Evolutionary conservation across 768 basidiomycete species (phyloP).

Genomic region (Leucogyrophana mollusca): DNA sequence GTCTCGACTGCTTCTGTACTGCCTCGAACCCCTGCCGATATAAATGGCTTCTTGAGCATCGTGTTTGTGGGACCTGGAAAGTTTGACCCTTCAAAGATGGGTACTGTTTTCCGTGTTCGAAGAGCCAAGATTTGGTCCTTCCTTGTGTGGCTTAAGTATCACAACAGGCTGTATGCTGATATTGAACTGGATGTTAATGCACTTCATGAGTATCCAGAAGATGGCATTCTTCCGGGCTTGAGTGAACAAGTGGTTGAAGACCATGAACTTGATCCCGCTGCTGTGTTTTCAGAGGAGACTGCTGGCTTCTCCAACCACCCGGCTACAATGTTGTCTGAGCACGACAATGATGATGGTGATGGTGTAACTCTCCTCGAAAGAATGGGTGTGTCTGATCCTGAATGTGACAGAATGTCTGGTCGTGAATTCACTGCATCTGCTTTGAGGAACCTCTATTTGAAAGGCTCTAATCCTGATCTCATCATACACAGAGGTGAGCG

Average conservation of each 20-base stretch:
- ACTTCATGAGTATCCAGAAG: background rate
- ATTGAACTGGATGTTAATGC: background rate
- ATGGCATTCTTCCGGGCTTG: background rate
- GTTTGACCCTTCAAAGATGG: conserved; percentile 1
- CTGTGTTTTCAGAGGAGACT: conserved; percentile 24
- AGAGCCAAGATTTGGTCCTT: conserved; percentile 1
- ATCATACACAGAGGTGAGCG: conserved; percentile 14
- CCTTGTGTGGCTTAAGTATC: background rate
- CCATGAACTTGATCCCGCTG: background rate
- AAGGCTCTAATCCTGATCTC: conserved; percentile 17
- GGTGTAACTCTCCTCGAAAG: conserved; percentile 15
- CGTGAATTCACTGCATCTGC: conserved; percentile 21
- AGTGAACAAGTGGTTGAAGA: conserved; percentile 14
- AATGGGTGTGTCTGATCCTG: conserved; percentile 31
- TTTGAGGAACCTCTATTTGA: conserved; percentile 17
- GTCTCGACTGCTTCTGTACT: conserved; percentile 25
- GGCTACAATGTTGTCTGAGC: conserved; percentile 5
- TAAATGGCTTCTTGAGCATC: conserved; percentile 22
- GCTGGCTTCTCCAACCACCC: conserved; percentile 26
- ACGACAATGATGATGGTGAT: no score
- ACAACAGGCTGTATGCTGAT: conserved; percentile 2
- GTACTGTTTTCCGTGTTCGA: background rate
- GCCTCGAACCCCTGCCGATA: conserved; percentile 23
- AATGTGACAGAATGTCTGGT: conserved; percentile 19
- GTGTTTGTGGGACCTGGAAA: conserved; percentile 29